Percentiles rank a stretch among this genome's conserved stretches.
Evolutionary conservation across 208 protist species (phyloP).

Genomic region (Trichomonas tenax): DNA sequence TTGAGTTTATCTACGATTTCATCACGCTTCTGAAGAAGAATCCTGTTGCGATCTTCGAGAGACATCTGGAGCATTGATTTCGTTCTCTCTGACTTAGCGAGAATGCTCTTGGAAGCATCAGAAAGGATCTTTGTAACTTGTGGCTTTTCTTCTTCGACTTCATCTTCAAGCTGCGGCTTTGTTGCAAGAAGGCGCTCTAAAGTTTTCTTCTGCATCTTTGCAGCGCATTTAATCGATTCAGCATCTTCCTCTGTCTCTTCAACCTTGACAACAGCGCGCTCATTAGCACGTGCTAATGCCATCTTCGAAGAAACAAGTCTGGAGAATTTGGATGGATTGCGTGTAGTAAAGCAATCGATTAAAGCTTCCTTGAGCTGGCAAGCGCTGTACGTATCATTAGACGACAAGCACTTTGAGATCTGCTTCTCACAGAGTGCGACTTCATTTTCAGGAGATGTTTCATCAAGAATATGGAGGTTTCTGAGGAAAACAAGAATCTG

Average conservation of each 20-base stretch:
- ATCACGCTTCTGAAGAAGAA: background rate
- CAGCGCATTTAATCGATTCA: background rate
- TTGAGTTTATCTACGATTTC: background rate
- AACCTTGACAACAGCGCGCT: background rate
- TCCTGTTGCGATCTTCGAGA: background rate
- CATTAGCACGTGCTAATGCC: background rate
- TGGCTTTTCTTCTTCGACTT: background rate
- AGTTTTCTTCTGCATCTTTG: background rate
- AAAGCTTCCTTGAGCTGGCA: background rate
- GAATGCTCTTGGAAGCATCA: background rate
- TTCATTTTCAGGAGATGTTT: background rate
- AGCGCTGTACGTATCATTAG: background rate
- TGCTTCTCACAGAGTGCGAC: background rate
- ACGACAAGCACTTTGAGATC: background rate
- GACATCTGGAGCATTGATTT: background rate
- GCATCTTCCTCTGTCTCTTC: background rate
- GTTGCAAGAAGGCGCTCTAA: background rate
- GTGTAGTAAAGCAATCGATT: background rate
- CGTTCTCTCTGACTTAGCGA: background rate
- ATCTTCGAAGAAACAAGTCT: background rate
- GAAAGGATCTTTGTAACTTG: background rate
- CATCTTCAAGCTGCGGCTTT: background rate
- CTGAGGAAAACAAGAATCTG: background rate
- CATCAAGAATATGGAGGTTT: background rate
- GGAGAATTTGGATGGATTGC: background rate